phyloP scores from a whole-genome alignment of 2,329 filamentous ascomycete genomes.

The Venturia nashicola region DNA sequence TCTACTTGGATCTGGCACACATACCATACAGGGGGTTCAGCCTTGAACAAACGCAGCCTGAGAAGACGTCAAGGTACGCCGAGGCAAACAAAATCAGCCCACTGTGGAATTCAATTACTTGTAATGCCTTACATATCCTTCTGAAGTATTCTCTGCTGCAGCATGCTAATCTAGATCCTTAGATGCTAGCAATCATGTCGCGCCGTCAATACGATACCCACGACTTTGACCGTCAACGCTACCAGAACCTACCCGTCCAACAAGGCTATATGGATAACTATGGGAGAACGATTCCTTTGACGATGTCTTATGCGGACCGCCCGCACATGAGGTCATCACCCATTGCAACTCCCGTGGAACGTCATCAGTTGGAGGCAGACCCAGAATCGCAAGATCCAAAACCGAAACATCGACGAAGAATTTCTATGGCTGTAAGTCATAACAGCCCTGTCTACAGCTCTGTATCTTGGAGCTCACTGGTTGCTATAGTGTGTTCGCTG shows the following conservation, averaged over 20 bases:
- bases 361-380: background rate
- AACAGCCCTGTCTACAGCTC: background rate
- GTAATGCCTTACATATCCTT: background rate
- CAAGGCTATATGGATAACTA: background rate
- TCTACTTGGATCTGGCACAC: background rate
- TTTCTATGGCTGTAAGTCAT: slow-evolving; percentile 3
- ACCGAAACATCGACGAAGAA: background rate
- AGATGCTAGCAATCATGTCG: background rate
- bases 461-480: background rate
- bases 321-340: slow-evolving; percentile 3
- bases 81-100: background rate
- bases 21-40: background rate
- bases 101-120: background rate
- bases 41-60: background rate
- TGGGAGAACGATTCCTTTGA: background rate
- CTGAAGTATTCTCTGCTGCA: background rate
- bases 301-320: background rate
- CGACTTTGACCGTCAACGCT: background rate
- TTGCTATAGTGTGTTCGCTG: slow-evolving; percentile 59
- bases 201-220: background rate
- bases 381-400: background rate
- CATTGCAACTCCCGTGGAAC: background rate
- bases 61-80: background rate
- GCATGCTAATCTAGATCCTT: background rate
- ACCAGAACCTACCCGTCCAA: background rate